phyloP scores from a whole-genome alignment of 129 eudicot species.

The Mikania micrantha region DNA sequence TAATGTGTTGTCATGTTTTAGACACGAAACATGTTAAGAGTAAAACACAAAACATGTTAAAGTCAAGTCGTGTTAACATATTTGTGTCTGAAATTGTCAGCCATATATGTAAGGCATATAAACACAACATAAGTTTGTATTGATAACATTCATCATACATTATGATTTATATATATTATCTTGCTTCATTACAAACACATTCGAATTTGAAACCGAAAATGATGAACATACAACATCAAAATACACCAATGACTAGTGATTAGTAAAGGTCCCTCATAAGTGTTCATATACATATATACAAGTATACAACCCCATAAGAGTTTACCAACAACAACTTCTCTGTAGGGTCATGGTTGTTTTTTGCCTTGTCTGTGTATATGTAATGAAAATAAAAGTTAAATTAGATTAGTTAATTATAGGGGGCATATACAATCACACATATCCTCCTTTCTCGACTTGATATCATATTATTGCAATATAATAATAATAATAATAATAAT shows the following conservation, averaged over 20 bases:
- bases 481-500: too few relatives aligned
- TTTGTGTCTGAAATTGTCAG: too few relatives aligned
- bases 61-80: too few relatives aligned
- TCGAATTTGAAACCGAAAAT: not conserved
- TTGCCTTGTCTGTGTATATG: not conserved
- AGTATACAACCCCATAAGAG: constrained; percentile 10
- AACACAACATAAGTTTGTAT: too few relatives aligned
- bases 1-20: too few relatives aligned
- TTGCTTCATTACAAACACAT: not conserved
- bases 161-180: too few relatives aligned
- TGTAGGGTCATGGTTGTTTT: not conserved
- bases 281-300: not conserved
- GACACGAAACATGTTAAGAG: too few relatives aligned
- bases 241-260: not conserved
- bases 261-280: not conserved
- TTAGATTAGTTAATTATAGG: constrained; percentile 19
- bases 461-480: not conserved
- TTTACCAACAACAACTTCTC: too few relatives aligned
- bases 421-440: not conserved
- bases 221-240: not conserved
- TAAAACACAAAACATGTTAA: too few relatives aligned
- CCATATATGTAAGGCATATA: too few relatives aligned
- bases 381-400: too few relatives aligned
- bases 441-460: constrained; percentile 9
- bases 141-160: too few relatives aligned